Base-by-base conservation (phyloP, 2,329 filamentous ascomycete species). In the Dryadomyces quercus-mongolicae region DNA sequence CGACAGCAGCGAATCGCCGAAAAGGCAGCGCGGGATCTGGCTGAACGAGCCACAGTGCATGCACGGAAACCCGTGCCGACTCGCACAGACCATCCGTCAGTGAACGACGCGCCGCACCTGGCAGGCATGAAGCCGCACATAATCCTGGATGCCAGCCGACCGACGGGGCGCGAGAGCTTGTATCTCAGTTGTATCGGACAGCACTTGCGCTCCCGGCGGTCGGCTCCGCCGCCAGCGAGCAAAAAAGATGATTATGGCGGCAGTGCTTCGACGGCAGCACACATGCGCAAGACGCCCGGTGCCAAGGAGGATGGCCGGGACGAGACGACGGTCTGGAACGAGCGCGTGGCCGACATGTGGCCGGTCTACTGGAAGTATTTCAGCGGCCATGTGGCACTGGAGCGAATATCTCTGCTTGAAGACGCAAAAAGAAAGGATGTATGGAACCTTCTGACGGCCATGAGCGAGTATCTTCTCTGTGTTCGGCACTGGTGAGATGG, bases 371-470 rank as follows among this genome's bases (percentile, higher is more conserved):
- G 84, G 62, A 88, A 86, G 67, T 93, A 96, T 67, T 88, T 97
- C 62, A 91, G 97, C 66, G 93, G 93, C 1, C 79, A 77, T 55
- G 84, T 86, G 64, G 85, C 91, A 2, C 74, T 97, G 56, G 93
- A 98, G 70, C 84, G 91, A 61, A 86, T 98, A 60, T 81, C 86
- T 1, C 72, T 93, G n/a, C 78, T 85, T 55, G 89, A 96, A 69
- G 86, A 87, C 6, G 78, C 94, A 71, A 95, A 93, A 72, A 76
- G 89, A 55, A 94, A 92, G 70, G 84, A 87, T 61, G 77, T 89
- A 15, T 90, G 86, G 73, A 77, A 79, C 49, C 71, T 84, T 54
- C 67, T 86, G 54, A 77, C 76, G 44, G 70, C 72, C n/a, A 83
- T 85, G 75, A 78, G 80, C 59, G 85, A 88, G 64, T 79, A 84